Evolutionary conservation across 2,329 filamentous ascomycete genomes (phyloP).

Genomic region (Xylaria sp.): DNA sequence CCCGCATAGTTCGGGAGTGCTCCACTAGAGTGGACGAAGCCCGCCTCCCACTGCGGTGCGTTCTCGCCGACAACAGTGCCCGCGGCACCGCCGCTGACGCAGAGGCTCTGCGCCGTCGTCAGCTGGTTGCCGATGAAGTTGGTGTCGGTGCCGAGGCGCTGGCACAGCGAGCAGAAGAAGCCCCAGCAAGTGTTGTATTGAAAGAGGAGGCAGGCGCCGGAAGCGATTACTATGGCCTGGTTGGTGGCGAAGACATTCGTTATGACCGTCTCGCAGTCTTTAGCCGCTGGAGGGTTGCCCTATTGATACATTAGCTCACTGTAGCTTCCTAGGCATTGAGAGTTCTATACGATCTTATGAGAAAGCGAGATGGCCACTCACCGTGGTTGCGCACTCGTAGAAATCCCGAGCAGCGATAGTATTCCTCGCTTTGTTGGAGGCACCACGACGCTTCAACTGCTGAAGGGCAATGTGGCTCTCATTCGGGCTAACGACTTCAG

Average conservation of each 20-base stretch:
- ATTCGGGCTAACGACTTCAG: slow-evolving; percentile 29
- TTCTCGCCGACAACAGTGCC: slow-evolving; percentile 45
- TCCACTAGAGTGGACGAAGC: slow-evolving; percentile 40
- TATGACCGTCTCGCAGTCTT: slow-evolving; percentile 44
- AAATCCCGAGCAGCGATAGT: slow-evolving; percentile 39
- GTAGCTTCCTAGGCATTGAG: no score
- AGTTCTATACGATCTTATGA: background rate
- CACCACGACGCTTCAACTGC: slow-evolving; percentile 25
- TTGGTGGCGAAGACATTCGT: slow-evolving; percentile 39
- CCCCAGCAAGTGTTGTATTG: slow-evolving; percentile 44
- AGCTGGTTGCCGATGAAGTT: slow-evolving; percentile 46
- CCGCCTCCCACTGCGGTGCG: slow-evolving; percentile 45
- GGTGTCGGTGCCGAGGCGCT: slow-evolving; percentile 42
- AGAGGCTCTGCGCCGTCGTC: slow-evolving; percentile 42
- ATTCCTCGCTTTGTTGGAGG: slow-evolving; percentile 29
- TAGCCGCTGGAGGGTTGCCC: slow-evolving; percentile 38
- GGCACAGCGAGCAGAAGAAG: slow-evolving; percentile 47
- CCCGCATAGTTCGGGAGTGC: slow-evolving; percentile 38
- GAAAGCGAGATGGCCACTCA: slow-evolving; percentile 29
- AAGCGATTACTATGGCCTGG: slow-evolving; percentile 39
- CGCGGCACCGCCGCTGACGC: slow-evolving; percentile 41
- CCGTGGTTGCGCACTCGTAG: slow-evolving; percentile 44
- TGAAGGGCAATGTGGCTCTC: slow-evolving; percentile 30
- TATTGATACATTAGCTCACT: slow-evolving; percentile 25
- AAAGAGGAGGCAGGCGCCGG: slow-evolving; percentile 44